phyloP scores from a whole-genome alignment of 1,284 basidiomycete species.

The Ganoderma boninense region DNA sequence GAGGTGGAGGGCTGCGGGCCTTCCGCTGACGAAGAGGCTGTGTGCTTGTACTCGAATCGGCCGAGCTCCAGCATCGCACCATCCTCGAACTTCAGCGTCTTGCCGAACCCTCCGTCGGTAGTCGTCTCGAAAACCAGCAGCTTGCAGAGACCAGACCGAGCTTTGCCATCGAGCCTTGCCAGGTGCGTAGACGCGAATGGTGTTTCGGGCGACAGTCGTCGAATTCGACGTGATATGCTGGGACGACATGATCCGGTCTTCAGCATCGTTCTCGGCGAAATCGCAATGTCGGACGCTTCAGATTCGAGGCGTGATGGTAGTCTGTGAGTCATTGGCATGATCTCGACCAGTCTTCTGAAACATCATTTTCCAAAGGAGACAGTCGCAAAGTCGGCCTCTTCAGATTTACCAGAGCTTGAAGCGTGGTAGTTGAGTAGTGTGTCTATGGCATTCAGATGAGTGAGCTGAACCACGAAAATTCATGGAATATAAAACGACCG shows the following conservation, averaged over 20 bases:
- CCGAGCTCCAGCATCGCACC: slow-evolving; percentile 79
- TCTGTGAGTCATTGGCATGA: no score
- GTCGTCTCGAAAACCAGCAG: slow-evolving; percentile 77
- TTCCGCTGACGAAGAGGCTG: slow-evolving; percentile 29
- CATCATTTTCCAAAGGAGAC: slow-evolving; percentile 65
- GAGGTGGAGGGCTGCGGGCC: slow-evolving; percentile 18
- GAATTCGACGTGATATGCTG: slow-evolving; percentile 85
- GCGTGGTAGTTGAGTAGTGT: slow-evolving; percentile 85
- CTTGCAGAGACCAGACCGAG: slow-evolving; percentile 57
- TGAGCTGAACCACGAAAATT: no score
- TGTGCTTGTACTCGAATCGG: slow-evolving; percentile 59
- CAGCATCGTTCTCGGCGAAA: no score
- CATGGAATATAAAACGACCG: no score
- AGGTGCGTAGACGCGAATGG: slow-evolving; percentile 83
- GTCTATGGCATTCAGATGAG: no score
- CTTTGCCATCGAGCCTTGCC: no score
- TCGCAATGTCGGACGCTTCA: no score
- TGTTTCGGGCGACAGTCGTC: no score
- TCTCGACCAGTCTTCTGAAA: slow-evolving; percentile 53
- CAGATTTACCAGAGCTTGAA: slow-evolving; percentile 91
- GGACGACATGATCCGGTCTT: slow-evolving; percentile 50
- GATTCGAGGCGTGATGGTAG: no score
- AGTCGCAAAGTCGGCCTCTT: slow-evolving; percentile 84
- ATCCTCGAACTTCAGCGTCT: slow-evolving; percentile 74
- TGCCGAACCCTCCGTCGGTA: slow-evolving; percentile 84